Conservation (phyloP, 1,284 basidiomycete species). For the Coriolopsis trogii region DNA sequence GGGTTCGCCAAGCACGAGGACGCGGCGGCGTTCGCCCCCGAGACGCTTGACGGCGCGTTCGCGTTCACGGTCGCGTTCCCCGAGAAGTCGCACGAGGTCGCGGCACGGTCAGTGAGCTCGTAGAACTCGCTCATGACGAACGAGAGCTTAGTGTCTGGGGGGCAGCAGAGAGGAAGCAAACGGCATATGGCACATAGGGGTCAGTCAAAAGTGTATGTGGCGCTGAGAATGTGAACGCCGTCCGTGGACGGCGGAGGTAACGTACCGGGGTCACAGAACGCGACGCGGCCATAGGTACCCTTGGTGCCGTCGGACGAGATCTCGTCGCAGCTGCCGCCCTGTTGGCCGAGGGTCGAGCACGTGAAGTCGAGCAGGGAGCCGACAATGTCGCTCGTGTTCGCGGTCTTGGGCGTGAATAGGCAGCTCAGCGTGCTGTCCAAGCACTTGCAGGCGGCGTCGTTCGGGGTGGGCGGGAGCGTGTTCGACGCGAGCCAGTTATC, state of each 20-base stretch:
- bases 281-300: conserved; percentile 77
- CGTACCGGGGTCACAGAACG: conserved; percentile 76
- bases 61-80: conserved; percentile 83
- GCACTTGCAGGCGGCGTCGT: conserved; percentile 79
- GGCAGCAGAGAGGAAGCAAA: not conserved
- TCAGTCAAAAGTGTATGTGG: no score
- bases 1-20: conserved; percentile 74
- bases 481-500: conserved; percentile 65
- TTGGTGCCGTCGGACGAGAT: conserved; percentile 75
- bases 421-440: conserved; percentile 72
- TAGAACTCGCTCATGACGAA: conserved; percentile 86
- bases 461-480: conserved; percentile 83
- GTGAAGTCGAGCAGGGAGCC: conserved; percentile 71
- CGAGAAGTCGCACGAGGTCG: conserved; percentile 70
- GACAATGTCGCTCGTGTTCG: conserved; percentile 67
- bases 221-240: no score
- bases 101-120: conserved; percentile 60
- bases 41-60: conserved; percentile 52
- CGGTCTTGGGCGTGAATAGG: conserved; percentile 63
- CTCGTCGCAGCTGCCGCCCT: conserved; percentile 64
- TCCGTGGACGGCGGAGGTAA: conserved; percentile 10
- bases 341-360: conserved; percentile 70
- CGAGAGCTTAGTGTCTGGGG: conserved; percentile 72
- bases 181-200: no score
- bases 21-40: conserved; percentile 63